These are phyloP conservation scores for Microbotryum scabiosae DNA, from an alignment of 1,284 basidiomycete species.

Conservation along the genomic window DNA sequence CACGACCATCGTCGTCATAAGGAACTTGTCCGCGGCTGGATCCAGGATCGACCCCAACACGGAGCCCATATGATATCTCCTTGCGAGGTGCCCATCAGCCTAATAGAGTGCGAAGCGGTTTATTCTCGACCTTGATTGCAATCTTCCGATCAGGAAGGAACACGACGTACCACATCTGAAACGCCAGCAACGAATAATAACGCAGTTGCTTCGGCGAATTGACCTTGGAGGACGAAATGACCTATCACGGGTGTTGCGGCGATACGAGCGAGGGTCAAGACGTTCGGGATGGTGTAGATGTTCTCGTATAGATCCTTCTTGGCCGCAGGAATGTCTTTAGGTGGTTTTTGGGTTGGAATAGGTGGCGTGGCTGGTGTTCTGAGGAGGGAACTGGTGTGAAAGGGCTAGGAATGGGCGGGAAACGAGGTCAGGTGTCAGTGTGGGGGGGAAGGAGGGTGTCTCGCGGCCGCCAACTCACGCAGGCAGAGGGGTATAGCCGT, in stretches of 20 bases:
- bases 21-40: constrained; percentile 90
- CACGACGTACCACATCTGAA: constrained; percentile 67
- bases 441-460: background rate
- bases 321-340: background rate
- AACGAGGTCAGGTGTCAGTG: background rate
- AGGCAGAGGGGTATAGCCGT: too few relatives aligned
- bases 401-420: background rate
- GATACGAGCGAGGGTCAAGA: constrained; percentile 80
- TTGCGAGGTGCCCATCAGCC: constrained; percentile 84
- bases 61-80: constrained; percentile 71
- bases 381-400: background rate
- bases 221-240: constrained; percentile 78
- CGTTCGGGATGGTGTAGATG: constrained; percentile 89
- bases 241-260: constrained; percentile 79
- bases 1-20: constrained; percentile 90
- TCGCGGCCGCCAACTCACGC: background rate
- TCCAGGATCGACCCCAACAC: constrained; percentile 92
- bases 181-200: constrained; percentile 80
- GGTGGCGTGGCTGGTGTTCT: background rate
- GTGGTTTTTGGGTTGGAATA: constrained; percentile 1
- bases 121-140: background rate
- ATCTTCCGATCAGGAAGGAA: background rate
- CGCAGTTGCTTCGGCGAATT: constrained; percentile 69
- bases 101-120: constrained; percentile 38
- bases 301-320: constrained; percentile 57